Evolutionary conservation across 2,329 filamentous ascomycete species (phyloP), one percentile per base, ranked within the genome.

Genomic region (Penicillium sp.): DNA sequence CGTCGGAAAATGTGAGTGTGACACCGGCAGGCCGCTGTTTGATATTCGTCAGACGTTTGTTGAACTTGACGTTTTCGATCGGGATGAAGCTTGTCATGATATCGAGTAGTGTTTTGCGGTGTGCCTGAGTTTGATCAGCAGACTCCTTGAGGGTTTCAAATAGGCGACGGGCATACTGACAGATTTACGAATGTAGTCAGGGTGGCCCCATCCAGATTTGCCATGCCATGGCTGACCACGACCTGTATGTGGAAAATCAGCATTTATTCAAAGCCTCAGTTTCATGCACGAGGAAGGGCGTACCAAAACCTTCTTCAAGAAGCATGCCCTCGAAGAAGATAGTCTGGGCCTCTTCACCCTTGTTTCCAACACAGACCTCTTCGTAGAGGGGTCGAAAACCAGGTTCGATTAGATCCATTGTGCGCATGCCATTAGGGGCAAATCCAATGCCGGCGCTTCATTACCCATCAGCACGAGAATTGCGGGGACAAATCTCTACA

Each of bases 41-140:
- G 49, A 57, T 34, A 13, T 39, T 24, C 6, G 43, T 46, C 30
- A 57, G 26, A 24, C 32, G 34, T 33, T 51, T 57, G 36, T 34
- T 46, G 54, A 57, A 57, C 26, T 42, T 46, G 42, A 54, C 54
- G 17, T 54, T 51, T 24, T 49, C 47, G n/a, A 51, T 45, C 1
- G 54, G 49, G 24, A 52, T 54, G 36, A 51, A 57, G 27, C 42
- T 51, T 27, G 47, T 54, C 47, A 54, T 51, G 20, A 47, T 47
- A 17, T 54, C 41, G 27, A 54, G 46, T 10, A 54, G 32, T 17
- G 41, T 43, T 23, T 54, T 50, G 4, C 51, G 51, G 26, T 54
- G 51, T 30, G 46, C 51, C 46, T 54, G 37, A 21, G 32, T 13
- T 29, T 42, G 36, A 37, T 52, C 27, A 49, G 46, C 37, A 39